A percentile compares a stretch with the other conserved stretches of the same genome.
These are phyloP conservation scores for Jacaranda copaia DNA, from an alignment of 257 asterid genomes.

Conservation along the genomic window DNA sequence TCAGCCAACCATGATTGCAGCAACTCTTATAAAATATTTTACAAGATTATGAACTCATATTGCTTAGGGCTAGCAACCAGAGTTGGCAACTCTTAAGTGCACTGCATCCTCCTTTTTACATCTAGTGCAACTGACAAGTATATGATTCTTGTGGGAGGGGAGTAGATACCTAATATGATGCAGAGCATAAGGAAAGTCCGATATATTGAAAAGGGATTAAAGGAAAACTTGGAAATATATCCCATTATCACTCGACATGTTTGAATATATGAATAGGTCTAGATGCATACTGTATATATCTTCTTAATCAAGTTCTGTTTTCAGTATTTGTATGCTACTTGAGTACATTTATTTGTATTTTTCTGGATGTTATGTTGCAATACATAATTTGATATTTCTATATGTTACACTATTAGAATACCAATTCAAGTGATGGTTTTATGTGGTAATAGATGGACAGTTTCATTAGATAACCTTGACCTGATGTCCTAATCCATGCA, in stretches of 20 bases:
- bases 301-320: not conserved
- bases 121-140: not conserved
- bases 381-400: too few species aligned
- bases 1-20: not conserved
- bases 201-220: not conserved
- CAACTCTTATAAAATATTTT: conserved; percentile 15
- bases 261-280: conserved; percentile 1
- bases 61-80: not conserved
- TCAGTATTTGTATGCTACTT: not conserved
- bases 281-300: not conserved
- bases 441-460: not conserved
- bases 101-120: not conserved
- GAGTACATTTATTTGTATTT: conserved; percentile 7
- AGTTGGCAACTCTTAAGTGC: not conserved
- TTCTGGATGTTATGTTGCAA: not conserved
- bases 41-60: conserved; percentile 4
- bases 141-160: not conserved
- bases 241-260: not conserved
- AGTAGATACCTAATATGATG: conserved; percentile 1
- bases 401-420: not conserved
- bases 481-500: not conserved
- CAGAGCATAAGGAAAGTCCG: not conserved
- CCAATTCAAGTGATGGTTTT: not conserved
- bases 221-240: not conserved
- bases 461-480: not conserved